Evolutionary conservation across 352 stramenopile genomes (phyloP), one percentile per base, ranked within the genome.

Genomic region (Phytophthora brassicae): DNA sequence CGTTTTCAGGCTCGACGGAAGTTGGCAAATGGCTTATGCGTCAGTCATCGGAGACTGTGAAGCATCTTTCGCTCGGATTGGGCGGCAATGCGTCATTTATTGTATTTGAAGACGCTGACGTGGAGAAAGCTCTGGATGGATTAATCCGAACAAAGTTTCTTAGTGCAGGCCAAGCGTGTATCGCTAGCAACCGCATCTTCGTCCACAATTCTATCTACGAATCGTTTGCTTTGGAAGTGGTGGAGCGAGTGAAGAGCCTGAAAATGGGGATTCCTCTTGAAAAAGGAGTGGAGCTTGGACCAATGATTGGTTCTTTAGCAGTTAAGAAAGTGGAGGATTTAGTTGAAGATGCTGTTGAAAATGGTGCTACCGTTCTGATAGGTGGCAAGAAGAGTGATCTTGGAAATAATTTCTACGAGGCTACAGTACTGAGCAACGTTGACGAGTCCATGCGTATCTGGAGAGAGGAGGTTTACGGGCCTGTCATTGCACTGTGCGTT

Each of bases 401-500:
- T 19, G 70, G 77, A 50, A 65, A 67, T n/a, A 94, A 97, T 62
- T 99, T 95, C 80, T 99, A 95, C 77, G 67, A 91, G 53, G 89
- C 97, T 2, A 99, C 95, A 0, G 83, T 99, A 19, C 64, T 99
- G 22, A 84, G 69, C n/a, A 70, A 90, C 42, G 69, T 92, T 16
- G 69, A 85, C 29, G 77, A 81, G 5, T 62, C 83, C 9, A 98
- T 99, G 82, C 72, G 68, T 33, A 69, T 97, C 11, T 86, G 94
- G 68, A 65, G 74, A 31, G 73, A 97, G 61, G 96, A 99, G 76
- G 98, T 90, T 29, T 99, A 99, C 74, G 97, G 96, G 6, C 97
- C 97, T 3, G 80, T 99, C 22, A 81, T 96, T 14, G 74, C 91
- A 20, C 74, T 99, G 16, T 88, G 84, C 44, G 82, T 70, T 24